These are phyloP conservation scores for Geotrichum armillariae DNA, from an alignment of 1,139 yeast species.

Conservation along the genomic window DNA sequence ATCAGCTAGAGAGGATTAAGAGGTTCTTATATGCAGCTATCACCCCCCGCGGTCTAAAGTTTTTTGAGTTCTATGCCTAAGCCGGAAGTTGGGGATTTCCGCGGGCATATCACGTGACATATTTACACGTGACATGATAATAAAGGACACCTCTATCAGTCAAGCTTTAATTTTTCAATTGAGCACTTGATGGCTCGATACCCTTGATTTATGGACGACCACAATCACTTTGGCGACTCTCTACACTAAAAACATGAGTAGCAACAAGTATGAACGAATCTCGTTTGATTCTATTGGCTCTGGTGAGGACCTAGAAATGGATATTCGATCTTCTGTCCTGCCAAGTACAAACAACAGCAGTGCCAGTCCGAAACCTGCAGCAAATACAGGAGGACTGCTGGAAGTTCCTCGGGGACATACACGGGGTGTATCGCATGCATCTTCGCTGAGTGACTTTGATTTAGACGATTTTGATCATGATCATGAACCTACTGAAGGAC, in stretches of 20 bases:
- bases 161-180: too few relatives aligned
- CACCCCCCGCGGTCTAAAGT: too few relatives aligned
- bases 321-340: background rate
- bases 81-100: too few relatives aligned
- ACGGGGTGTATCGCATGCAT: background rate
- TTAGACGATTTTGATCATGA: constrained; percentile 14
- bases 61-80: too few relatives aligned
- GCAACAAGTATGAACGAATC: constrained; percentile 13
- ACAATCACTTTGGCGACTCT: background rate
- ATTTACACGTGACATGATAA: too few relatives aligned
- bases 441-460: constrained; percentile 9
- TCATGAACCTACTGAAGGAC: constrained; percentile 6
- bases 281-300: constrained; percentile 15
- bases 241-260: background rate
- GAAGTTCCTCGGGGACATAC: background rate
- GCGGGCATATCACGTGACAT: too few relatives aligned
- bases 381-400: background rate
- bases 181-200: too few relatives aligned
- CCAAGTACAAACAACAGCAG: background rate
- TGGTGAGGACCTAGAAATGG: constrained; percentile 3
- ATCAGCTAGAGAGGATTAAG: too few relatives aligned
- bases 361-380: background rate
- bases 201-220: too few relatives aligned
- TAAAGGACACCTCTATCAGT: too few relatives aligned
- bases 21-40: too few relatives aligned